These are phyloP conservation scores for Dalbergia cochinchinensis DNA, from an alignment of 306 rosid species.

Conservation along the genomic window DNA sequence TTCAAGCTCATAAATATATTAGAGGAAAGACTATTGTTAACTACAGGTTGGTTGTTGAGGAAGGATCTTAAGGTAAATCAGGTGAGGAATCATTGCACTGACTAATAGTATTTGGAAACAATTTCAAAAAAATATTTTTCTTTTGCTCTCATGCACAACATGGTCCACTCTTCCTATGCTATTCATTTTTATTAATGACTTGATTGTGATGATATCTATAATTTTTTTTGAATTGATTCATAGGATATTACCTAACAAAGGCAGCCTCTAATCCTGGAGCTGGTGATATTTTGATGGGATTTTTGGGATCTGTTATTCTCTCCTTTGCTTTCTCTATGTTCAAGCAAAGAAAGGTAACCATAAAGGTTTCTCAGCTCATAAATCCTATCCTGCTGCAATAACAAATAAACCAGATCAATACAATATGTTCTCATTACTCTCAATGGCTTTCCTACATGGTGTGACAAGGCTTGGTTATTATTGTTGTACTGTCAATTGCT, in stretches of 20 bases:
- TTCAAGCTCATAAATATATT: background rate
- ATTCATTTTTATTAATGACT: background rate
- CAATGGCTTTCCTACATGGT: background rate
- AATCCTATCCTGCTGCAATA: constrained; percentile 14
- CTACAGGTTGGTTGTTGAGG: constrained; percentile 5
- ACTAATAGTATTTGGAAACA: background rate
- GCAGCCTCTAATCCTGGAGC: constrained; percentile 90
- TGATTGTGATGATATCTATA: constrained; percentile 5
- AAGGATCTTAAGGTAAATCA: background rate
- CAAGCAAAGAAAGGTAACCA: constrained; percentile 89
- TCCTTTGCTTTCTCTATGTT: constrained; percentile 99
- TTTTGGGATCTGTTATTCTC: constrained; percentile 95
- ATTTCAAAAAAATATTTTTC: background rate
- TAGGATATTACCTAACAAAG: constrained; percentile 88
- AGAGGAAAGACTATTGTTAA: background rate
- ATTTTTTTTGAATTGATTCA: constrained; percentile 24
- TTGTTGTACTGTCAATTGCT: background rate
- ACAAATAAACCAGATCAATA: background rate
- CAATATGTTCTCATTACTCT: constrained; percentile 6
- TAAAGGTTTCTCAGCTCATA: constrained; percentile 19
- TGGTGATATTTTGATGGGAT: constrained; percentile 95
- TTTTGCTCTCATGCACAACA: background rate
- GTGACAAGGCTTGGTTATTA: background rate
- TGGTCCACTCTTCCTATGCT: constrained; percentile 8
- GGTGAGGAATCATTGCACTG: constrained; percentile 12